A percentile compares a stretch with the other conserved stretches of the same genome.
Conservation (phyloP, 2,329 filamentous ascomycete species). For the Periconia sp. region DNA sequence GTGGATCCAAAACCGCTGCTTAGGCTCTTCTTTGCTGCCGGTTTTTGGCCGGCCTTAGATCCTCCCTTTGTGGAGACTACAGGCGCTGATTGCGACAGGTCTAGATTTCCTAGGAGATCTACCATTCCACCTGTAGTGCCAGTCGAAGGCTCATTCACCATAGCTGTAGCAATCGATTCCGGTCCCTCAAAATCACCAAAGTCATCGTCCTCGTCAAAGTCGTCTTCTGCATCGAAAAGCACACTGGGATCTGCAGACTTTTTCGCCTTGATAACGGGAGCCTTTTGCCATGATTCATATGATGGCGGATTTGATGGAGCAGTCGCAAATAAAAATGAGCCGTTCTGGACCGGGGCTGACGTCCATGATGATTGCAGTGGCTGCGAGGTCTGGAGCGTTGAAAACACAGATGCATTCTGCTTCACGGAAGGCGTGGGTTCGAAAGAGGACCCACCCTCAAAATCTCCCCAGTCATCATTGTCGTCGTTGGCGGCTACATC, state of each 20-base stretch:
- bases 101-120: conserved; percentile 36
- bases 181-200: conserved; percentile 45
- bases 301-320: conserved; percentile 11
- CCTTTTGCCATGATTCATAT: conserved; percentile 29
- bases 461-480: conserved; percentile 50
- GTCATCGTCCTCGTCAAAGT: conserved; percentile 42
- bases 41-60: conserved; percentile 2
- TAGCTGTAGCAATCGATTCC: conserved; percentile 7
- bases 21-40: conserved; percentile 14
- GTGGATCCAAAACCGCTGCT: conserved; percentile 22
- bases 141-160: no score
- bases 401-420: conserved; percentile 26
- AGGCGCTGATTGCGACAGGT: conserved; percentile 25
- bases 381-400: conserved; percentile 15
- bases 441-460: conserved; percentile 36
- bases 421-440: conserved; percentile 17
- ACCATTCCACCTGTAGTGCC: conserved; percentile 23
- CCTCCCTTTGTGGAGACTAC: conserved; percentile 3
- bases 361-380: conserved; percentile 13
- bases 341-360: conserved; percentile 1
- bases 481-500: conserved; percentile 21
- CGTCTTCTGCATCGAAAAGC: conserved; percentile 49
- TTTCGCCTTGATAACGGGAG: conserved; percentile 37
- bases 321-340: conserved; percentile 21
- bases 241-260: conserved; percentile 45